Evolutionary conservation across 2,329 filamentous ascomycete species (phyloP), one percentile per base, ranked within the genome.

Genomic region (Incumbomyces delicatus): DNA sequence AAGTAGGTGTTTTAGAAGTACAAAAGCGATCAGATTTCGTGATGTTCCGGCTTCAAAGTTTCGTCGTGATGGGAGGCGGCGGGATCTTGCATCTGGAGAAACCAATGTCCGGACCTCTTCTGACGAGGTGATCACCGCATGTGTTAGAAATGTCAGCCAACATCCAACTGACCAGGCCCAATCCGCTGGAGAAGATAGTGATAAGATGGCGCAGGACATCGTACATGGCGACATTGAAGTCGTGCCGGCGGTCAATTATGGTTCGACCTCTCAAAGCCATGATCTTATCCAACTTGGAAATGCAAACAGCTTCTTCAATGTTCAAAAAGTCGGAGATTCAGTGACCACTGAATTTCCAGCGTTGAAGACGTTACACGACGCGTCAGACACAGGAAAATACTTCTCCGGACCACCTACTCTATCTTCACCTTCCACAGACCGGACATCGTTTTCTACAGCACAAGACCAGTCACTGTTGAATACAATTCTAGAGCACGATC

Each of bases 21-120:
- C 31, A 5, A 44, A 36, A 16, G 36, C 34, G 10, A 44, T 44
- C 41, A 35, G 41, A 44, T 44, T 44, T 44, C 41, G 41, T 35
- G 41, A 44, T 36, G 41, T 44, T 12, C 33, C 31, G 8, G 41
- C 31, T 5, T 35, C 41, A n/a, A 44, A 36, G 16, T 44, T 44
- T 13, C 41, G 22, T 12, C 34, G 14, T 29, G 18, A 44, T 36
- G 14, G 31, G 14, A 44, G 29, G 41, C 20, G 14, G 14, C 14
- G 8, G 10, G 22, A 36, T 6, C 11, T 18, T 11, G 12, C 32
- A n/a, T 35, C 10, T 4, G 22, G 7, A 17, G 10, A 16, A 2
- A 16, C n/a, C n/a, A 44, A 33, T 14, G 4, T 42, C n/a, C 11
- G 14, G 32, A 44, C 33, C 5, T 36, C 33, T 17, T 8, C 14